Base-by-base conservation (phyloP, 768 basidiomycete species). In the Trametes meyenii region DNA sequence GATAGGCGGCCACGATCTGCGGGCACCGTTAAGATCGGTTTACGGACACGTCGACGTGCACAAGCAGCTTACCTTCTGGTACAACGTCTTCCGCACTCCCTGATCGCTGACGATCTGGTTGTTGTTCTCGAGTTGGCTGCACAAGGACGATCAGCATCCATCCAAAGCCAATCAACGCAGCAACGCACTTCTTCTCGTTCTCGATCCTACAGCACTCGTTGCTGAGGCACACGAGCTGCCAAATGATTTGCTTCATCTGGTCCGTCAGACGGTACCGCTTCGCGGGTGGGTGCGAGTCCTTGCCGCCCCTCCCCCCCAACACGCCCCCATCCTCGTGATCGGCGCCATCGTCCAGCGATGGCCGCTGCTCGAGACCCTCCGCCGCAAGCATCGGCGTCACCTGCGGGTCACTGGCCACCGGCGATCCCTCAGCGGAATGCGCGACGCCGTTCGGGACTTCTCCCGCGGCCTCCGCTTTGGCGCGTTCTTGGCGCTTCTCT, bases 261-360 rank as follows among this genome's bases (percentile, higher is more conserved):
- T 95, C 94, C 40, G 89, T 92, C 77, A 94, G 75, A 5, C 87
- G 76, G 71, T 89, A 96, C 73, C 86, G 87, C 76, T 89, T 89
- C 67, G 79, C 77, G 0, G 94, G 92, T 44, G 89, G 85, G 42
- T 89, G 86, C 16, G 79, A 69, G 19, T 78, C 77, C 61, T 58
- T 60, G 23, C 50, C 62, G 8, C 65, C 73, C 69, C 58, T 72
- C 67, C 21, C 75, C 17, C 73, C 75, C 2, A 69, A 71, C 46
- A 69, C 67, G 33, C 70, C 69, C 8, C 64, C 62, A 33, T 68
- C 71, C 26, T 71, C 70, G 19, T 67, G 64, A 21, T 70, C 71
- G 44, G 51, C 70, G 44, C 55, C 67, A 50, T 71, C 74, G 45
- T 70, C 69, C 12, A 64, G 16, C 39, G 65, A 55, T 16, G 59